Percentiles rank a stretch among this genome's conserved stretches.
Evolutionary conservation across 306 rosid species (phyloP).

Genomic region (Potentilla sterilis): DNA sequence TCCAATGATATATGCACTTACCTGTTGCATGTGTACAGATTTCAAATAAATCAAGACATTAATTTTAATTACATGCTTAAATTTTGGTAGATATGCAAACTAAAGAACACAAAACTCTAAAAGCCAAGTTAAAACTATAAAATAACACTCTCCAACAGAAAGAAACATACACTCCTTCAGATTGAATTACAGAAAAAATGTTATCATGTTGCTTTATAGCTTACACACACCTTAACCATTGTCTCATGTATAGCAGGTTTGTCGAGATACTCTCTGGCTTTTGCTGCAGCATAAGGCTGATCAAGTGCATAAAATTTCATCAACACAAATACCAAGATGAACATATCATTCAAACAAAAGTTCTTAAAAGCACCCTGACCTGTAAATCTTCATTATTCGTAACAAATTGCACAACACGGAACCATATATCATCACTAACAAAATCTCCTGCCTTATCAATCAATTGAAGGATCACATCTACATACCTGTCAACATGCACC

Average conservation of each 20-base stretch:
- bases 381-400: constrained; percentile 98
- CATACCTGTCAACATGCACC: constrained; percentile 58
- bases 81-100: constrained; percentile 14
- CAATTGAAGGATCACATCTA: constrained; percentile 96
- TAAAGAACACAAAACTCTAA: neutral
- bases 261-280: constrained; percentile 96
- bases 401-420: constrained; percentile 98
- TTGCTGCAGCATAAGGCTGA: constrained; percentile 96
- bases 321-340: constrained; percentile 27
- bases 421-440: constrained; percentile 99
- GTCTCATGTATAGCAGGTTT: constrained; percentile 99
- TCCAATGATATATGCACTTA: constrained; percentile 94
- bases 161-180: neutral
- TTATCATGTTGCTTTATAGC: constrained; percentile 12
- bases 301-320: constrained; percentile 42
- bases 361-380: constrained; percentile 51
- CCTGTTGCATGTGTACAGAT: constrained; percentile 56
- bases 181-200: neutral
- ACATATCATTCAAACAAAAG: constrained; percentile 8
- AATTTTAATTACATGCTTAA: neutral
- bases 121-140: neutral
- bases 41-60: constrained; percentile 14
- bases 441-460: constrained; percentile 99
- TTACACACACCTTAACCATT: constrained; percentile 90
- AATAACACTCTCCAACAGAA: neutral